Evolutionary conservation across 2,329 filamentous ascomycete genomes (phyloP), one percentile per base, ranked within the genome.

Genomic region (Pseudogymnoascus sp.): DNA sequence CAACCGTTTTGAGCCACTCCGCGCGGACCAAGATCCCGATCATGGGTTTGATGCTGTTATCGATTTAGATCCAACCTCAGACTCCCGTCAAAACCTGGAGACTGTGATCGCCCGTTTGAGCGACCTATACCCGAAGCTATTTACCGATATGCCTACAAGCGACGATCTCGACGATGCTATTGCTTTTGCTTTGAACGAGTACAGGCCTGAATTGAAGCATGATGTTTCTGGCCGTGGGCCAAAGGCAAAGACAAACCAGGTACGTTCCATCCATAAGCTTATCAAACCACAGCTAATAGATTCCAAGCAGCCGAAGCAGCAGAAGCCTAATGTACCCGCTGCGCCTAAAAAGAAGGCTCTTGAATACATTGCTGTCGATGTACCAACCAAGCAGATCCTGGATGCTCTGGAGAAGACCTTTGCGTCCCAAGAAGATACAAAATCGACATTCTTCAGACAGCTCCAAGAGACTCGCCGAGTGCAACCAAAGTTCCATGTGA

Each of bases 401-500:
- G 74, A 78, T 2, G 78, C 86, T 9, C 84, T 97, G 2, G 85
- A 92, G 8, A 82, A 83, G 59, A 78, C 88, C 12, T 97, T 99
- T 74, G 77, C 78, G 22, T 76, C 78, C 5, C 75, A 80, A 5
- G 73, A 75, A 2, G 69, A 83, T 0, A 75, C 84, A 14, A 79
- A 78, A 33, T 78, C 84, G n/a, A 80, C 78, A 22, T 87, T 96
- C 71, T 99, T 90, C 78, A 84, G 82, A 69, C 84, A 90, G 63
- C 82, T 99, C 35, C 84, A 89, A 73, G 82, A 88, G 67, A 82
- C 81, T 2, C 82, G 87, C 19, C 89, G 94, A 62, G 77, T 97
- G 5, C 93, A 97, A 74, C 72, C 82, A n/a, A 82, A 86, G 41
- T 99, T 97, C 73, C 94, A 99, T 73, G 90, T 99, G 63, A 99